Percentiles rank a stretch among this genome's conserved stretches.
Conservation (phyloP, 192 early-diverging fungal species). For the Pilaira anomala region DNA sequence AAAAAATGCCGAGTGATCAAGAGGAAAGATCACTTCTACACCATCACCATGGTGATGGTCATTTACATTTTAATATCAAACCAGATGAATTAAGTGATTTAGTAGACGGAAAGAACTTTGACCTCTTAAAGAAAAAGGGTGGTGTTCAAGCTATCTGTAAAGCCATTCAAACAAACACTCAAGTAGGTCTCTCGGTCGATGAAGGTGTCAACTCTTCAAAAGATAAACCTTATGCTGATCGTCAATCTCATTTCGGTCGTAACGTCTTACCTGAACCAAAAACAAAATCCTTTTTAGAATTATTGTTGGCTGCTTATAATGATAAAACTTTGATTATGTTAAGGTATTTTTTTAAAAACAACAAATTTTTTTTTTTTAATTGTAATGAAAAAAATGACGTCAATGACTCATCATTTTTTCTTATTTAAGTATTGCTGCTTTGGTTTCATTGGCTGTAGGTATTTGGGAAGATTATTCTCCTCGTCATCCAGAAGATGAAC, state of each 20-base stretch:
- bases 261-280: constrained; percentile 53
- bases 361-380: too few relatives aligned
- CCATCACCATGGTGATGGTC: background rate
- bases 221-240: constrained; percentile 38
- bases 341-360: constrained; percentile 4
- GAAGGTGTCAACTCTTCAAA: constrained; percentile 27
- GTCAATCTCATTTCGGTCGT: constrained; percentile 39
- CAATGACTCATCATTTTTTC: background rate
- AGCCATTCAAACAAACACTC: constrained; percentile 59
- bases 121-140: constrained; percentile 54
- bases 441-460: constrained; percentile 81
- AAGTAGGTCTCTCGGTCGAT: constrained; percentile 52
- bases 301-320: constrained; percentile 62
- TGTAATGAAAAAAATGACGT: background rate
- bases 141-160: constrained; percentile 57
- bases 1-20: background rate
- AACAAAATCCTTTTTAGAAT: constrained; percentile 51
- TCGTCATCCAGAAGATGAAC: constrained; percentile 63
- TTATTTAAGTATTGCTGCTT: constrained; percentile 61
- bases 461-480: constrained; percentile 78
- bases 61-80: background rate
- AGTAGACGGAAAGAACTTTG: constrained; percentile 66
- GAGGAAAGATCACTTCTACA: background rate
- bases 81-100: constrained; percentile 42
- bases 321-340: constrained; percentile 62